These are phyloP conservation scores for Prunus davidiana DNA, from an alignment of 306 rosid genomes.

Conservation along the genomic window DNA sequence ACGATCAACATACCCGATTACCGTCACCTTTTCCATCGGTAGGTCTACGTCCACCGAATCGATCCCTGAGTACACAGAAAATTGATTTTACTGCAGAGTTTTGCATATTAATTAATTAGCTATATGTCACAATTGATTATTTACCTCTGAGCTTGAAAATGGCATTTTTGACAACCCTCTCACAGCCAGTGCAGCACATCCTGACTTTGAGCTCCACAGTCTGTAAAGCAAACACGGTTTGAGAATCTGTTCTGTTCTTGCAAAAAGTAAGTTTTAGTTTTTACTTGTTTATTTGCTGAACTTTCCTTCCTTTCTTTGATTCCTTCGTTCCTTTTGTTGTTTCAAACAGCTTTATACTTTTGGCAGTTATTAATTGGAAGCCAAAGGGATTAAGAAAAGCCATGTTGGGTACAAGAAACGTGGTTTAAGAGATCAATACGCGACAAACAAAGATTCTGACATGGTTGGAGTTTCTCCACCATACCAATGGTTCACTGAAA, in stretches of 20 bases:
- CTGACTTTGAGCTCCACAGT: slow-evolving; percentile 93
- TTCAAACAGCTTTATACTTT: slow-evolving; percentile 18
- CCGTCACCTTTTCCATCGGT: slow-evolving; percentile 68
- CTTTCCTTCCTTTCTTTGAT: slow-evolving; percentile 25
- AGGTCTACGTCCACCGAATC: slow-evolving; percentile 79
- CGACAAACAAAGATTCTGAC: neutral
- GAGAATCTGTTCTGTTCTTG: slow-evolving; percentile 1
- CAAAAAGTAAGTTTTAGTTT: neutral
- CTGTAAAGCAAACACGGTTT: slow-evolving; percentile 55
- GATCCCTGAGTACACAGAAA: slow-evolving; percentile 43
- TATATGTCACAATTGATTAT: neutral
- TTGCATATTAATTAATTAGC: neutral
- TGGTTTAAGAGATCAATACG: neutral
- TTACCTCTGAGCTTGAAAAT: slow-evolving; percentile 82
- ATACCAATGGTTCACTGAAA: neutral
- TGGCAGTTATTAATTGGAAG: neutral
- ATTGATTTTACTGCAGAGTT: neutral
- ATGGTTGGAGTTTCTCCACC: neutral
- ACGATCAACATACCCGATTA: slow-evolving; percentile 65
- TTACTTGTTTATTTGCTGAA: neutral
- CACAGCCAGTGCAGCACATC: slow-evolving; percentile 97
- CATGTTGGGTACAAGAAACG: slow-evolving; percentile 5
- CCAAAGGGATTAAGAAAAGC: slow-evolving; percentile 36
- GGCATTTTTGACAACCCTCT: slow-evolving; percentile 83
- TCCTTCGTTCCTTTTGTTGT: slow-evolving; percentile 33